Evolutionary conservation across 306 rosid species (phyloP).

Genomic region (Alnus rubra): DNA sequence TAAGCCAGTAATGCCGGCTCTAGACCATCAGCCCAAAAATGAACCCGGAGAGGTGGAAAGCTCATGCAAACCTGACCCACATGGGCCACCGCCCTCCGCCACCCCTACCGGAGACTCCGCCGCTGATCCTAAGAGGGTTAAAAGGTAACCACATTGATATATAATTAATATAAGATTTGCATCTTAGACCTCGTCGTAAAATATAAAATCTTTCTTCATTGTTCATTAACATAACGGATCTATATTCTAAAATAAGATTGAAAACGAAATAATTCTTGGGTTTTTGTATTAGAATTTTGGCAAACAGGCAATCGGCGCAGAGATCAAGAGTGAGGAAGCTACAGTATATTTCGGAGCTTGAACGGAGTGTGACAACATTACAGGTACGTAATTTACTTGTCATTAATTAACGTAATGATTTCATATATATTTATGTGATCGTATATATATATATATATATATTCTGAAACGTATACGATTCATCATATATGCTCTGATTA

Average conservation of each 20-base stretch:
- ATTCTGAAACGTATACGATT: too few species aligned
- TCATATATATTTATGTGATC: neutral
- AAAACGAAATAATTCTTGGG: neutral
- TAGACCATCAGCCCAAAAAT: constrained; percentile 37
- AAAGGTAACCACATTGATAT: constrained; percentile 55
- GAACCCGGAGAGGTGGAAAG: constrained; percentile 74
- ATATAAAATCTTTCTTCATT: neutral
- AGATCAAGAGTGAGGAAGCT: constrained; percentile 90
- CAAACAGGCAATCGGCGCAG: constrained; percentile 95
- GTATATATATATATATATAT: neutral
- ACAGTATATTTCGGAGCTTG: constrained; percentile 90
- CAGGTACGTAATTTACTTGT: constrained; percentile 48
- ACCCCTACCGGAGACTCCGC: constrained; percentile 35
- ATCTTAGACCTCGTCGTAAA: neutral
- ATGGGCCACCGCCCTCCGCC: constrained; percentile 28
- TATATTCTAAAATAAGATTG: neutral
- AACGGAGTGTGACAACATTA: constrained; percentile 80
- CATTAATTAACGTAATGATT: neutral
- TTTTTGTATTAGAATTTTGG: constrained; percentile 57
- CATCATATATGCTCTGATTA: too few species aligned
- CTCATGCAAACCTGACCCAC: constrained; percentile 41
- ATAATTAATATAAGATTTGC: too few species aligned
- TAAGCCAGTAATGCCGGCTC: constrained; percentile 34
- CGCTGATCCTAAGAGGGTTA: constrained; percentile 86
- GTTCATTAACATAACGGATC: neutral